phyloP scores from a whole-genome alignment of 2,329 filamentous ascomycete genomes.

The Diaporthe velutina region DNA sequence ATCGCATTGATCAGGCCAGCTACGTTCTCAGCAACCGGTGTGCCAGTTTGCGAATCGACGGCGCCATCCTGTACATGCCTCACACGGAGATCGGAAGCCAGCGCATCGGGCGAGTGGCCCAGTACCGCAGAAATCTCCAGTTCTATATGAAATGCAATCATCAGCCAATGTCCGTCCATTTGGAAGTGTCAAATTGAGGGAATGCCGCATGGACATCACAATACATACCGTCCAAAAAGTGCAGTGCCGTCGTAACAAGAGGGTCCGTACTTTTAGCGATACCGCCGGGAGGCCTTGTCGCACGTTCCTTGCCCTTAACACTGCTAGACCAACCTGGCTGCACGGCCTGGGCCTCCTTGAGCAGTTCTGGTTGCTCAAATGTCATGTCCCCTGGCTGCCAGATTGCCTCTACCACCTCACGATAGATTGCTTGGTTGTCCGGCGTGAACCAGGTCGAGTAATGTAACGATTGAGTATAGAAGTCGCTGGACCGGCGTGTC shows the following conservation, averaged over 20 bases:
- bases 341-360: constrained; percentile 43
- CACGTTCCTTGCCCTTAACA: constrained; percentile 59
- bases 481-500: constrained; percentile 49
- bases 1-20: constrained; percentile 55
- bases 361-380: constrained; percentile 46
- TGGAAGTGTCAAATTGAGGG: background rate
- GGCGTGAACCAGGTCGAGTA: constrained; percentile 57
- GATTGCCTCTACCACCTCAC: constrained; percentile 58
- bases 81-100: constrained; percentile 57
- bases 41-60: constrained; percentile 44
- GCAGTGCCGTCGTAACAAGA: constrained; percentile 56
- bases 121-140: constrained; percentile 60
- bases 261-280: constrained; percentile 49
- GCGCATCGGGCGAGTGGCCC: constrained; percentile 49
- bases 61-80: constrained; percentile 54
- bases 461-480: constrained; percentile 62
- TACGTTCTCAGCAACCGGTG: constrained; percentile 52
- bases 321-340: constrained; percentile 44
- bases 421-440: constrained; percentile 55
- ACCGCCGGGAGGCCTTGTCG: constrained; percentile 39
- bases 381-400: constrained; percentile 61
- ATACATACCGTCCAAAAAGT: constrained; percentile 65
- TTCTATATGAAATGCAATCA: constrained; percentile 49
- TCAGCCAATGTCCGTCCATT: background rate
- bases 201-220: too few species aligned